Evolutionary conservation across 371 early-diverging fungal species (phyloP), one percentile per base, ranked within the genome.

Genomic region (Lichtheimia corymbifera): DNA sequence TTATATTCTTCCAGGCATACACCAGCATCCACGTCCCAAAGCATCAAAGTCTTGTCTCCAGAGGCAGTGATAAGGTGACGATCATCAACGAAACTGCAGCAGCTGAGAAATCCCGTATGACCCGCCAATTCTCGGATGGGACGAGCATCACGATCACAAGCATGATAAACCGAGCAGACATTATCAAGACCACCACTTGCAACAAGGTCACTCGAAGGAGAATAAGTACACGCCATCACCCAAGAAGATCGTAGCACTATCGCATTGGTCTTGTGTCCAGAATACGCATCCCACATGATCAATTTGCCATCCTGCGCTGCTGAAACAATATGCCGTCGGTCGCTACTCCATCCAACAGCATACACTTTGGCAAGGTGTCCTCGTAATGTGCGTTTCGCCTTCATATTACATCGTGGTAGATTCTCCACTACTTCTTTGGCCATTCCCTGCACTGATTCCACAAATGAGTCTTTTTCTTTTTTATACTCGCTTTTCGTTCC

Each of bases 161-260:
- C 77, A 73, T 93, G 95, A 80, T 95, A 96, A 67, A 97, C 90
- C 25, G 95, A 94, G 80, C 97, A 96, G 67, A 96, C 85, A 73
- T 97, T 97, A 79, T 97, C 97, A 51, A 97, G 86, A 68, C 97
- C 97, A 72, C 97, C 97, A 73, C 96, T 97, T 45, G 97, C 97
- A 25, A 97, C 97, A 75, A 90, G 91, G 73, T 92, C 93, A 40
- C 97, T 94, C 18, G 93, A 92, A 6, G 97, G 97, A 28, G 97
- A 93, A 65, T 94, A 97, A 2, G 97, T 95, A 67, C 97, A 97
- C 49, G 97, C 95, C 97, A 97, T 97, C 62, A 97, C 97, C 97
- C 97, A 97, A 14, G 96, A 95, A 2, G 97, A 96, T 20, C 95
- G 90, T 54, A 97, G 79, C 6, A 97, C 96, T 67, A 97, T 96